Conservation (phyloP, 768 basidiomycete genomes). For the Hygrophoropsis aurantiaca region DNA sequence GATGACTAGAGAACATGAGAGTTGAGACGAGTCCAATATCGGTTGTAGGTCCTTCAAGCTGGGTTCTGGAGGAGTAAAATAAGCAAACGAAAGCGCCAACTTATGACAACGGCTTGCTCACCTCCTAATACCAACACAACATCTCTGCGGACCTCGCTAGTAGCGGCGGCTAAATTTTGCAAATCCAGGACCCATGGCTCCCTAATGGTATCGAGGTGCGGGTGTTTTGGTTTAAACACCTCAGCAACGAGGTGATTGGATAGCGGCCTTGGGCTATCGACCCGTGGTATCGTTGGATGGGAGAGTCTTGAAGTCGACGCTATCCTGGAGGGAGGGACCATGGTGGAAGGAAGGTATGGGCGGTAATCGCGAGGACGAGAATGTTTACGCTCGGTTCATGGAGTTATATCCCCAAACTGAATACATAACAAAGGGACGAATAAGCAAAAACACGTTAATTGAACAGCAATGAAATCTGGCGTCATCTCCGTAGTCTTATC, state of each 20-base stretch:
- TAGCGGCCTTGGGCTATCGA: slow-evolving; percentile 77
- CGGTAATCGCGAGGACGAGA: too few species aligned
- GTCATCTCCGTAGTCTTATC: slow-evolving; percentile 1
- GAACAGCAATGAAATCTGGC: neutral
- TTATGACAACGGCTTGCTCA: slow-evolving; percentile 15
- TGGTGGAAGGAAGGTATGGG: neutral
- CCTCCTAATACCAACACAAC: slow-evolving; percentile 40
- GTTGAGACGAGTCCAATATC: slow-evolving; percentile 31
- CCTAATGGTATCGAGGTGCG: slow-evolving; percentile 19
- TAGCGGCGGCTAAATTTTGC: slow-evolving; percentile 17
- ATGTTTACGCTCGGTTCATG: too few species aligned
- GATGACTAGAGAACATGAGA: slow-evolving; percentile 37
- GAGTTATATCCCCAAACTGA: neutral
- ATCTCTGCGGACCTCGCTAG: slow-evolving; percentile 22
- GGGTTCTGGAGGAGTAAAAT: slow-evolving; percentile 23
- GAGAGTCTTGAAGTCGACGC: neutral
- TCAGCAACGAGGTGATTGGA: slow-evolving; percentile 12
- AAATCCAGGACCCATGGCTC: slow-evolving; percentile 28
- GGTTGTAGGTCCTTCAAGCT: slow-evolving; percentile 30
- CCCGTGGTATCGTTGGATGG: slow-evolving; percentile 69
- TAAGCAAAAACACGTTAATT: slow-evolving; percentile 1
- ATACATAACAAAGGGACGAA: slow-evolving; percentile 4
- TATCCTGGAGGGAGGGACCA: slow-evolving; percentile 4
- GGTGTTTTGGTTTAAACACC: slow-evolving; percentile 32
- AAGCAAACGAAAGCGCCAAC: neutral